Base-by-base conservation (phyloP, 2,329 filamentous ascomycete genomes). In the Taxawa tesnikishii region DNA sequence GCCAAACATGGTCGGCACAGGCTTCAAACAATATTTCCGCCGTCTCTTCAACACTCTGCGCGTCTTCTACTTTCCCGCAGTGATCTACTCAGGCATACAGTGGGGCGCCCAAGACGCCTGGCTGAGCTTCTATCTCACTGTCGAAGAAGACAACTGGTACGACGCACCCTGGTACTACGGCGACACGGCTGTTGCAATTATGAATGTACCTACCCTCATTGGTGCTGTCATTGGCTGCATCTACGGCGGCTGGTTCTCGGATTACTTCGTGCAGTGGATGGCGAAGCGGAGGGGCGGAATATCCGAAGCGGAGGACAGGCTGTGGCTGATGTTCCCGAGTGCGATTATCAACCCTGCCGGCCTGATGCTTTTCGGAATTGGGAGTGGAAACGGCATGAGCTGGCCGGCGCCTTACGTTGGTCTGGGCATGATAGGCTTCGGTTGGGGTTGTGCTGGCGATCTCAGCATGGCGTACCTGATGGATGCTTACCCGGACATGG, bases 91-190 rank as follows among this genome's bases (percentile, higher is more conserved):
- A 3, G 69, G 70, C 6, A 48, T 73, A 15, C 69, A 73, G 43
- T 74, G 70, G 70, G 70, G 70, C 4, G 58, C 67, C 17, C 70
- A 74, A 47, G 70, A 73, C 40, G 67, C 70, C n/a, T 73, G 70
- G 51, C 51, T 75, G 14, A 67, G 66, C 2, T 73, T 75, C 45
- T 73, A 74, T 39, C 54, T 72, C 18, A 74, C 70, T 0, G 59
- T 73, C 1, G 61, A 72, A 43, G 66, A 74, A 42, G 67, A 71
- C 38, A 63, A 63, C 40, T 73, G 68, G 63, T 65, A 62, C 15
- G 60, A 53, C 0, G 50, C 55, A 7, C 70, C 70, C 0, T 74
- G 66, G 61, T 63, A 70, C 46, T 75, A 74, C 45, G 57, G 51
- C 21, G 61, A 70, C 35, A 60, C 62, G 2, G 61, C 60, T 2